A percentile compares a stretch with the other conserved stretches of the same genome.
These are phyloP conservation scores for Meira nashicola DNA, from an alignment of 1,284 basidiomycete genomes.

Conservation along the genomic window DNA sequence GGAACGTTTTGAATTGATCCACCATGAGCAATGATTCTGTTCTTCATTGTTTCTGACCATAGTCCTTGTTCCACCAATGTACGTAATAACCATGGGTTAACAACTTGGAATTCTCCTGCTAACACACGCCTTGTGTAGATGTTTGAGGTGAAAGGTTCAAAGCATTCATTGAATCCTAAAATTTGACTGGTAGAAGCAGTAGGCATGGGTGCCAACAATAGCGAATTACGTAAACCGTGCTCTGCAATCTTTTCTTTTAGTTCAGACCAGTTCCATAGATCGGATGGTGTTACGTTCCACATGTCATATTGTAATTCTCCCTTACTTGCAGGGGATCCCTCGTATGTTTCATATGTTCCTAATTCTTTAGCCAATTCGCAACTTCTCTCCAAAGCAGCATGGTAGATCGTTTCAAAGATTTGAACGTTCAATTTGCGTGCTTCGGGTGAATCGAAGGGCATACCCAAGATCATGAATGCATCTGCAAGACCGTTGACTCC, in stretches of 20 bases:
- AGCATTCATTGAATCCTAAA: slow-evolving; percentile 96
- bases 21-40: slow-evolving; percentile 95
- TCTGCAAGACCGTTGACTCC: slow-evolving; percentile 98
- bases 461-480: slow-evolving; percentile 91
- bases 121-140: slow-evolving; percentile 99
- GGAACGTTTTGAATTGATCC: slow-evolving; percentile 70
- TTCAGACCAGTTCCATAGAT: slow-evolving; percentile 88
- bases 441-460: slow-evolving; percentile 88
- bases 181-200: slow-evolving; percentile 99
- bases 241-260: slow-evolving; percentile 84
- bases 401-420: slow-evolving; percentile 99
- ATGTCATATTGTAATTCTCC: slow-evolving; percentile 92
- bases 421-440: slow-evolving; percentile 86
- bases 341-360: slow-evolving; percentile 86
- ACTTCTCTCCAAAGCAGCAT: slow-evolving; percentile 87
- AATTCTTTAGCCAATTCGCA: slow-evolving; percentile 76
- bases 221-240: slow-evolving; percentile 84
- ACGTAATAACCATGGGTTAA: slow-evolving; percentile 94
- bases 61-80: slow-evolving; percentile 92
- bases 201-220: slow-evolving; percentile 95
- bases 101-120: slow-evolving; percentile 98
- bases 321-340: slow-evolving; percentile 80
- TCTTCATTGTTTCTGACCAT: slow-evolving; percentile 99
- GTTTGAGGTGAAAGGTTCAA: slow-evolving; percentile 93
- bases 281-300: slow-evolving; percentile 87